Conservation (phyloP, 75 land plant genomes). For the Ceratopteris richardii region DNA sequence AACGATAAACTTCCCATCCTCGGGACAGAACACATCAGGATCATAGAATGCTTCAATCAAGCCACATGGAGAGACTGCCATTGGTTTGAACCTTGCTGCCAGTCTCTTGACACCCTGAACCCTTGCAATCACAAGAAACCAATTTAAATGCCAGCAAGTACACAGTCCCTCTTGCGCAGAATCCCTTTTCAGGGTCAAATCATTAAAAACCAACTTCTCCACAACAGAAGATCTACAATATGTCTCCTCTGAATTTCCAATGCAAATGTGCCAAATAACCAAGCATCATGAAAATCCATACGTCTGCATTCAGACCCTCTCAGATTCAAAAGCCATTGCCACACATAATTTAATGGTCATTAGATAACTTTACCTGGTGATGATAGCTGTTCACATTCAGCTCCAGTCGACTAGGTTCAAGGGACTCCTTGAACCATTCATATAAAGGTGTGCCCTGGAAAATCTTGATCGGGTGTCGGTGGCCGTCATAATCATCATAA, state of each 20-base stretch:
- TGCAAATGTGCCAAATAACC: too few relatives aligned
- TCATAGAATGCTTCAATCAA: constrained; percentile 89
- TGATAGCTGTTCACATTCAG: constrained; percentile 88
- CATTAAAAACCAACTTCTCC: too few relatives aligned
- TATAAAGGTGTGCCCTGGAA: constrained; percentile 66
- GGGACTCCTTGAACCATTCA: constrained; percentile 62
- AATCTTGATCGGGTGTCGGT: constrained; percentile 66
- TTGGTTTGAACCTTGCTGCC: constrained; percentile 75
- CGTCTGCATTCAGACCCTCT: background rate
- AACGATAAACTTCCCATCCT: constrained; percentile 88
- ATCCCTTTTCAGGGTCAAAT: too few relatives aligned
- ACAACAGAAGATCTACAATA: too few relatives aligned
- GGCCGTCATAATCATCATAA: constrained; percentile 86
- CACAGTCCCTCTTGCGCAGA: too few relatives aligned
- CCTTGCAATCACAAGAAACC: too few relatives aligned
- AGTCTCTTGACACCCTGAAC: constrained; percentile 90
- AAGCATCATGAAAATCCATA: background rate
- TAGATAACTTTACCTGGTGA: constrained; percentile 35
- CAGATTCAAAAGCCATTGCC: background rate
- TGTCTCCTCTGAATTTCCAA: too few relatives aligned
- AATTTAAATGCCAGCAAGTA: too few relatives aligned
- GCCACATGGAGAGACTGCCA: constrained; percentile 85
- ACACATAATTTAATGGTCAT: background rate
- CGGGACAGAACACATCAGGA: constrained; percentile 80
- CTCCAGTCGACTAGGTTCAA: constrained; percentile 36